Evolutionary conservation across 768 basidiomycete species (phyloP).

Genomic region (Boletellus sp.): DNA sequence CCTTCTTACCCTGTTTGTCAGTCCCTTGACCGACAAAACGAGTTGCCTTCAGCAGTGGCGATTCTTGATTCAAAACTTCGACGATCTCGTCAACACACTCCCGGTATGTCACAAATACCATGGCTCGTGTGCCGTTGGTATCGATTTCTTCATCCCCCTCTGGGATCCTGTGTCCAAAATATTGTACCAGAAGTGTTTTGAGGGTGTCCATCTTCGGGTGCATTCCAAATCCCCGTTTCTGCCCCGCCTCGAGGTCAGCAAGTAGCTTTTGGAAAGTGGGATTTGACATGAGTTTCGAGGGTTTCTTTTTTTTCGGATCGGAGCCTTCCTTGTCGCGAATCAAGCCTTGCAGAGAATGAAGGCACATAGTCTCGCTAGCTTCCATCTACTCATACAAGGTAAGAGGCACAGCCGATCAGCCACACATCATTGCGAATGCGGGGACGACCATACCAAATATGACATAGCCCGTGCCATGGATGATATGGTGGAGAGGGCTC

Average conservation of each 20-base stretch:
- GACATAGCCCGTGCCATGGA: slow-evolving; percentile 79
- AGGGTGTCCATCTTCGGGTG: slow-evolving; percentile 95
- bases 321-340: slow-evolving; percentile 38
- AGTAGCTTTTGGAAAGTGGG: slow-evolving; percentile 63
- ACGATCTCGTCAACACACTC: slow-evolving; percentile 92
- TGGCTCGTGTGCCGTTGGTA: slow-evolving; percentile 59
- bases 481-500: slow-evolving; percentile 49
- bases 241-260: slow-evolving; percentile 60
- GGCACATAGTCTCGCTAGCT: slow-evolving; percentile 76
- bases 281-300: slow-evolving; percentile 47
- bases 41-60: slow-evolving; percentile 75
- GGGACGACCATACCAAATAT: slow-evolving; percentile 61
- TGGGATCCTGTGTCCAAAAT: slow-evolving; percentile 53
- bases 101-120: slow-evolving; percentile 93
- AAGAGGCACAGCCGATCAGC: not conserved
- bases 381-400: slow-evolving; percentile 54
- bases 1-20: slow-evolving; percentile 82
- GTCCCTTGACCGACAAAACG: slow-evolving; percentile 89
- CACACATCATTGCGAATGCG: not conserved
- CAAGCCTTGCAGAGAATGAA: slow-evolving; percentile 55
- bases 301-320: slow-evolving; percentile 36
- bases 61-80: slow-evolving; percentile 67
- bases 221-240: slow-evolving; percentile 48
- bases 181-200: slow-evolving; percentile 66
- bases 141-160: slow-evolving; percentile 37